Conservation (phyloP, 257 asterid species). For the Solanum raphanifolium region DNA sequence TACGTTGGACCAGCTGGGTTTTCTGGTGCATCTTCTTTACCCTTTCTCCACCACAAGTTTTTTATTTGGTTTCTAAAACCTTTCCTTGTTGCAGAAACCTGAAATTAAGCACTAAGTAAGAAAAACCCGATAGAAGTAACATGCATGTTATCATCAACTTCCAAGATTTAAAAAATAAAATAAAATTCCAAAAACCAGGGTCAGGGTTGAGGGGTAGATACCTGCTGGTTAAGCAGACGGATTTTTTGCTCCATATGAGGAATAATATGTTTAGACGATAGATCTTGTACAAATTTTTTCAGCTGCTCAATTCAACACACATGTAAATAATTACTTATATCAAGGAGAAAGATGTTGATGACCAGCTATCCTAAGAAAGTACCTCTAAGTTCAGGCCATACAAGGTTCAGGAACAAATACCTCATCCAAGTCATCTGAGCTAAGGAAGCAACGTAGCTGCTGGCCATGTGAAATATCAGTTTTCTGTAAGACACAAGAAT, state of each 20-base stretch:
- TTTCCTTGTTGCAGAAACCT: slow-evolving; percentile 96
- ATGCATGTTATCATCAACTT: background rate
- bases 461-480: slow-evolving; percentile 24
- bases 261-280: slow-evolving; percentile 83
- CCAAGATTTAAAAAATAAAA: background rate
- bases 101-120: slow-evolving; percentile 8
- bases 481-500: slow-evolving; percentile 38
- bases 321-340: background rate
- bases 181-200: background rate
- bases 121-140: background rate
- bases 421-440: slow-evolving; percentile 71
- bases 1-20: slow-evolving; percentile 57
- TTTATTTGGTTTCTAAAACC: slow-evolving; percentile 97
- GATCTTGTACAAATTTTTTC: slow-evolving; percentile 64
- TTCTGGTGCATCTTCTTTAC: slow-evolving; percentile 83
- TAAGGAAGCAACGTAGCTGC: slow-evolving; percentile 63
- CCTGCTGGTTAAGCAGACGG: slow-evolving; percentile 91
- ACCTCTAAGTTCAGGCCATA: slow-evolving; percentile 4
- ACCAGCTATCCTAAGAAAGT: background rate
- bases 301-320: slow-evolving; percentile 39
- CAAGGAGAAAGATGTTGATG: background rate
- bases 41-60: slow-evolving; percentile 99
- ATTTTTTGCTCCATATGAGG: slow-evolving; percentile 96
- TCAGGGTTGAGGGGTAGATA: slow-evolving; percentile 2
- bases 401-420: slow-evolving; percentile 22